Conservation (phyloP, 2,329 filamentous ascomycete species). For the Diaporthe citri region DNA sequence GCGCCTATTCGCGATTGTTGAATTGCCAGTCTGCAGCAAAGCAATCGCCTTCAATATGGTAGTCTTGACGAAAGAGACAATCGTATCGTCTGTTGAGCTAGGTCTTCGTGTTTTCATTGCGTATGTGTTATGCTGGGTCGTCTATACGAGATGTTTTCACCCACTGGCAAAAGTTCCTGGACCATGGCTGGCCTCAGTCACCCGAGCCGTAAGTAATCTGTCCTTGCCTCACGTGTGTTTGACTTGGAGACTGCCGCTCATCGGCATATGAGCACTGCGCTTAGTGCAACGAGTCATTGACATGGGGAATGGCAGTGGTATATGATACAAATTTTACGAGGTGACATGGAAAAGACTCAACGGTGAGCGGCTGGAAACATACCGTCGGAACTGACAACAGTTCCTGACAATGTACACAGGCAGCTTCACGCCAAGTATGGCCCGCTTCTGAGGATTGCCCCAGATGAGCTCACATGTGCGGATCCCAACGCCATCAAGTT, state of each 20-base stretch:
- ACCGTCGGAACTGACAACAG: neutral
- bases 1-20: neutral
- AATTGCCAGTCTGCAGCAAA: neutral
- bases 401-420: neutral
- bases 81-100: neutral
- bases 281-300: neutral
- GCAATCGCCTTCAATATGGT: neutral
- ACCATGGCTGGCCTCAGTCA: slow-evolving; percentile 27
- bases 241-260: neutral
- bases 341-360: slow-evolving; percentile 29
- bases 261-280: neutral
- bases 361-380: neutral
- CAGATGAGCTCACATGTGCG: slow-evolving; percentile 19
- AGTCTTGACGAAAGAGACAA: neutral
- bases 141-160: slow-evolving; percentile 26
- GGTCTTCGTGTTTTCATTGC: neutral
- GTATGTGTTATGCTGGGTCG: slow-evolving; percentile 6
- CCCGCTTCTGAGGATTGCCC: slow-evolving; percentile 14
- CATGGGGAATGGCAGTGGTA: slow-evolving; percentile 17
- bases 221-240: neutral
- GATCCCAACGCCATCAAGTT: slow-evolving; percentile 13
- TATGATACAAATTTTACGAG: slow-evolving; percentile 13
- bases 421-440: slow-evolving; percentile 26
- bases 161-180: slow-evolving; percentile 17
- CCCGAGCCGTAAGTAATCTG: neutral